A percentile compares a stretch with the other conserved stretches of the same genome.
These are phyloP conservation scores for Cryphonectria radicalis DNA, from an alignment of 2,329 filamentous ascomycete species.

Conservation along the genomic window DNA sequence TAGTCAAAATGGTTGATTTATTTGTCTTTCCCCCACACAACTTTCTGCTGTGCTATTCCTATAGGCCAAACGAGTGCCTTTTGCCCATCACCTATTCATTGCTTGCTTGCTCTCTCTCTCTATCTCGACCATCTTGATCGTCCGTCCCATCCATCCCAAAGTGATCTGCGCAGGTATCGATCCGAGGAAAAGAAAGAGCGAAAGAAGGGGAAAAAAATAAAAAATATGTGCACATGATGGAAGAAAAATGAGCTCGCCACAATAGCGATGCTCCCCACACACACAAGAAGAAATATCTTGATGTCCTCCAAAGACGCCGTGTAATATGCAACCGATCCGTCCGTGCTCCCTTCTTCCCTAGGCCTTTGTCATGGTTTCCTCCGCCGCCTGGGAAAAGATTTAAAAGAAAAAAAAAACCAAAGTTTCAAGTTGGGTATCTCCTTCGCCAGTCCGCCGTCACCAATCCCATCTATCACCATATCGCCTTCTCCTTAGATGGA, in stretches of 20 bases:
- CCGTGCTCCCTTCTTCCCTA: not conserved
- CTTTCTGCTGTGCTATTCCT: not conserved
- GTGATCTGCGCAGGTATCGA: not conserved
- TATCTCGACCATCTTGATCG: not conserved
- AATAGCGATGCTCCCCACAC: not conserved
- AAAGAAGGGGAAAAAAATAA: not conserved
- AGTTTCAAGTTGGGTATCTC: constrained; percentile 8
- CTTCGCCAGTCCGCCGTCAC: not conserved
- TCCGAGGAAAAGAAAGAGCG: not conserved
- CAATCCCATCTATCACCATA: too few species aligned
- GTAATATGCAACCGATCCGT: not conserved
- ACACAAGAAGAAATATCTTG: not conserved
- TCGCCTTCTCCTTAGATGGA: constrained; percentile 31
- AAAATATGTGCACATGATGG: not conserved
- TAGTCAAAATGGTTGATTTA: not conserved
- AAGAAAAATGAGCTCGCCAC: not conserved
- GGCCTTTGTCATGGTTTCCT: not conserved
- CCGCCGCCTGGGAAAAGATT: not conserved
- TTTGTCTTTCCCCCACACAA: not conserved
- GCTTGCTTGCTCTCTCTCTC: not conserved
- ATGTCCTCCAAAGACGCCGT: not conserved
- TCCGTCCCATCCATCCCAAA: not conserved
- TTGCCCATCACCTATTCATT: not conserved
- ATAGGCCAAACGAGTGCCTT: not conserved
- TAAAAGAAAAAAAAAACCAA: not conserved